Percentiles rank a stretch among this genome's conserved stretches.
These are phyloP conservation scores for Eurotiales sp. DNA, from an alignment of 2,329 filamentous ascomycete species.

Conservation along the genomic window DNA sequence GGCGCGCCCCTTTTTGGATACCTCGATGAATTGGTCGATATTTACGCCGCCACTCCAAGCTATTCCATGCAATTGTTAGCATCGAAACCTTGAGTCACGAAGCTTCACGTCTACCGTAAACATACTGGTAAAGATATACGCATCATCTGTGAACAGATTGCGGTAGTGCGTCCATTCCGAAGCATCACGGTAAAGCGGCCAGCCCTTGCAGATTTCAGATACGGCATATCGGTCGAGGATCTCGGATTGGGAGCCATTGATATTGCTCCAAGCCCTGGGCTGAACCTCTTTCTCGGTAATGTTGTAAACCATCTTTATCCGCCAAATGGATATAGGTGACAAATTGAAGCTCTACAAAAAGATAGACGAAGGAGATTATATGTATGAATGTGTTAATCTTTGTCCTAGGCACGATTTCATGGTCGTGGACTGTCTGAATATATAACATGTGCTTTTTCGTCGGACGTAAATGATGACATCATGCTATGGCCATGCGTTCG, in stretches of 20 bases:
- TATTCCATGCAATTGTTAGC: too few relatives aligned
- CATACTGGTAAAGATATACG: constrained; percentile 51
- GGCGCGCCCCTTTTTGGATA: constrained; percentile 47
- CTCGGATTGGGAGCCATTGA: constrained; percentile 42
- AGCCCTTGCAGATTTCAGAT: constrained; percentile 53
- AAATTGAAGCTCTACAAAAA: too few relatives aligned
- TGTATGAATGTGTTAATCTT: too few relatives aligned
- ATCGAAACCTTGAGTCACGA: too few relatives aligned
- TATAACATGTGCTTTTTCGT: too few relatives aligned
- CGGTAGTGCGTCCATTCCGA: constrained; percentile 55
- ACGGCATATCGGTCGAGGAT: constrained; percentile 46
- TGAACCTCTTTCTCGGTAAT: constrained; percentile 21
- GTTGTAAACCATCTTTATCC: constrained; percentile 22
- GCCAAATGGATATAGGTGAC: too few relatives aligned
- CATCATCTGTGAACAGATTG: constrained; percentile 46
- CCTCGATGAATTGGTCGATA: constrained; percentile 45
- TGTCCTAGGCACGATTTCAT: too few relatives aligned
- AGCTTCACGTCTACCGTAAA: too few relatives aligned
- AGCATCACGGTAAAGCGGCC: constrained; percentile 52
- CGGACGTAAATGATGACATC: background rate
- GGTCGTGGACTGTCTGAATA: too few relatives aligned
- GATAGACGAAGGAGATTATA: too few relatives aligned
- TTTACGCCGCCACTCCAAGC: constrained; percentile 46
- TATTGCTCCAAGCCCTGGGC: constrained; percentile 30
- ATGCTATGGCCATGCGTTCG: background rate